A percentile compares a stretch with the other conserved stretches of the same genome.
Conservation (phyloP, 768 basidiomycete species). For the Naganishia kalamii region DNA sequence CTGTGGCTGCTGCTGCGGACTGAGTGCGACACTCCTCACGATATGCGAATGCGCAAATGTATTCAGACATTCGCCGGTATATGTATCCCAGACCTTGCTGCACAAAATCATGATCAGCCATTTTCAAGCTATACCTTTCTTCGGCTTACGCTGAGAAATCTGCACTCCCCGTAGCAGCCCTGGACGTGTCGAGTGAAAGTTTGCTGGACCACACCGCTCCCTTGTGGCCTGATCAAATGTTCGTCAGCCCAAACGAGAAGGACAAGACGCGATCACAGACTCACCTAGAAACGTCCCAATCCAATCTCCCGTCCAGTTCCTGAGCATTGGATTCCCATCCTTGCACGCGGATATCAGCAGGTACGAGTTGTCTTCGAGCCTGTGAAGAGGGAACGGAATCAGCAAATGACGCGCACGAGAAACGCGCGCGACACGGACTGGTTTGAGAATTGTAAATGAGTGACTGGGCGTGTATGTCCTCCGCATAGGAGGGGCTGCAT, state of each 20-base stretch:
- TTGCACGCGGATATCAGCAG: conserved; percentile 94
- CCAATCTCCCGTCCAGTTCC: conserved; percentile 98
- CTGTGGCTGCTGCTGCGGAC: conserved; percentile 51
- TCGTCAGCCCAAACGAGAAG: neutral
- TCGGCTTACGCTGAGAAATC: conserved; percentile 87
- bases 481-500: conserved; percentile 46
- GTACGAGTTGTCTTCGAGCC: conserved; percentile 68
- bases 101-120: neutral
- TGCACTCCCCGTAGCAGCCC: conserved; percentile 86
- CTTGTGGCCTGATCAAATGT: conserved; percentile 48
- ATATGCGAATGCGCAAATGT: conserved; percentile 99
- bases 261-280: conserved; percentile 17
- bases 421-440: conserved; percentile 29
- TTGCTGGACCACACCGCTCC: conserved; percentile 97
- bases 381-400: conserved; percentile 50
- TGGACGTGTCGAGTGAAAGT: conserved; percentile 72
- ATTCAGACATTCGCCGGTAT: conserved; percentile 74
- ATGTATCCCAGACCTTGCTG: conserved; percentile 96
- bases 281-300: conserved; percentile 61
- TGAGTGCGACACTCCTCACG: conserved; percentile 87
- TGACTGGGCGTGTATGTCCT: conserved; percentile 58
- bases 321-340: conserved; percentile 95
- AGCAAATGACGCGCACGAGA: neutral
- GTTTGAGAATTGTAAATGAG: conserved; percentile 83
- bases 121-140: no score